These are phyloP conservation scores for Schizonepeta tenuifolia DNA, from an alignment of 257 asterid genomes.

Conservation along the genomic window DNA sequence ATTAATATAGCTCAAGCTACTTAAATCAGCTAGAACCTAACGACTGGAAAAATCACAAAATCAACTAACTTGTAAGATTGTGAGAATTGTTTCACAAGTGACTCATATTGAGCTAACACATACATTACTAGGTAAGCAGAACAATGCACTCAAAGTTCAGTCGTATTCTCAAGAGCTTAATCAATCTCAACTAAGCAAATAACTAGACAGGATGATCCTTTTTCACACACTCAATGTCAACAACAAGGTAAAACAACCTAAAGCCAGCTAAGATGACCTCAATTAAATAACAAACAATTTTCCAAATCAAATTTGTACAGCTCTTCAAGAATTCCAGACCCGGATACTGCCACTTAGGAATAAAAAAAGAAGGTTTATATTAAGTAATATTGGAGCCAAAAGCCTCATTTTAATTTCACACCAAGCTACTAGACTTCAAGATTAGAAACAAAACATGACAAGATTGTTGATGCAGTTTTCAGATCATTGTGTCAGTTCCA, in stretches of 20 bases:
- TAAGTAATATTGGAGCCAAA: background rate
- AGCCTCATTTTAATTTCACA: conserved; percentile 18
- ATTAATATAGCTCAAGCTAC: conserved; percentile 11
- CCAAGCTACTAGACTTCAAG: background rate
- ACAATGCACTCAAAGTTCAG: conserved; percentile 2
- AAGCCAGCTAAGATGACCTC: conserved; percentile 7
- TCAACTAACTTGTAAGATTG: background rate
- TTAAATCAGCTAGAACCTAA: conserved; percentile 13
- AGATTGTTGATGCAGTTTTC: background rate
- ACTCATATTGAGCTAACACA: background rate
- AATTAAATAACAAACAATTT: conserved; percentile 3
- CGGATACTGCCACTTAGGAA: conserved; percentile 1
- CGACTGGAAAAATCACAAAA: background rate
- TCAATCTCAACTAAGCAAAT: conserved; percentile 17
- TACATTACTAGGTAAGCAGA: conserved; percentile 21
- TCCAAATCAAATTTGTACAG: conserved; percentile 5
- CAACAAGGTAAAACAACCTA: conserved; percentile 23
- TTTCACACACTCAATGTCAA: conserved; percentile 6
- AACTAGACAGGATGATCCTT: conserved; percentile 19
- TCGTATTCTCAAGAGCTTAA: conserved; percentile 22
- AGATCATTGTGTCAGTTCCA: background rate
- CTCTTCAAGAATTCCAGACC: background rate
- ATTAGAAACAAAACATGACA: background rate
- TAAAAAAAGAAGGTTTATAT: background rate
- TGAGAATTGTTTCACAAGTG: background rate